Evolutionary conservation across 139 green algal genomes (phyloP).

Genomic region (Coccomyxa sp.): DNA sequence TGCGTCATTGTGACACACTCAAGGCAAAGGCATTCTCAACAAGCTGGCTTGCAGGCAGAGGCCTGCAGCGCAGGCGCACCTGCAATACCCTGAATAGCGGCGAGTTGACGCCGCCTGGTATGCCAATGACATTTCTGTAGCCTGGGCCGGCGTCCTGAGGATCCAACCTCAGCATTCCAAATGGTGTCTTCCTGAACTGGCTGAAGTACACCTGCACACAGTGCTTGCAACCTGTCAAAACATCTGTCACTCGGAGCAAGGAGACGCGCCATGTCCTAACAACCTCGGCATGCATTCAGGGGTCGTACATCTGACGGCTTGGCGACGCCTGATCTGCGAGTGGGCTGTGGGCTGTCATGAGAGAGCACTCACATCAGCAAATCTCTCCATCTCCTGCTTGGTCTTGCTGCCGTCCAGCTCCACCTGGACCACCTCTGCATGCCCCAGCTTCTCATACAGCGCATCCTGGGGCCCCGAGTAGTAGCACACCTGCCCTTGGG

Average conservation of each 20-base stretch:
- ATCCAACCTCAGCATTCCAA: conserved; percentile 58
- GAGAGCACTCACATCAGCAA: conserved; percentile 38
- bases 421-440: conserved; percentile 70
- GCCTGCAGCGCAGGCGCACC: conserved; percentile 11
- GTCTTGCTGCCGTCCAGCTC: conserved; percentile 25
- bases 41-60: background rate
- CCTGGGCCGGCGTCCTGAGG: conserved; percentile 64
- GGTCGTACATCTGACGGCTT: no score
- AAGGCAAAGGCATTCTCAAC: background rate
- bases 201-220: conserved; percentile 55
- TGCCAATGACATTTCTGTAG: conserved; percentile 82
- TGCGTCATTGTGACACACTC: background rate
- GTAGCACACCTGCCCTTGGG: conserved; percentile 65
- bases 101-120: conserved; percentile 69
- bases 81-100: conserved; percentile 62
- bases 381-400: conserved; percentile 19
- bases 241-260: background rate
- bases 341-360: no score
- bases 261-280: no score
- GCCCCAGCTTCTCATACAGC: conserved; percentile 71
- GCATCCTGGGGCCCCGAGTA: conserved; percentile 47
- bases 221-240: background rate
- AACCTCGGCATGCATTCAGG: no score
- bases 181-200: conserved; percentile 55
- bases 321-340: no score